Evolutionary conservation across 306 rosid genomes (phyloP).

Genomic region (Potentilla sterilis): DNA sequence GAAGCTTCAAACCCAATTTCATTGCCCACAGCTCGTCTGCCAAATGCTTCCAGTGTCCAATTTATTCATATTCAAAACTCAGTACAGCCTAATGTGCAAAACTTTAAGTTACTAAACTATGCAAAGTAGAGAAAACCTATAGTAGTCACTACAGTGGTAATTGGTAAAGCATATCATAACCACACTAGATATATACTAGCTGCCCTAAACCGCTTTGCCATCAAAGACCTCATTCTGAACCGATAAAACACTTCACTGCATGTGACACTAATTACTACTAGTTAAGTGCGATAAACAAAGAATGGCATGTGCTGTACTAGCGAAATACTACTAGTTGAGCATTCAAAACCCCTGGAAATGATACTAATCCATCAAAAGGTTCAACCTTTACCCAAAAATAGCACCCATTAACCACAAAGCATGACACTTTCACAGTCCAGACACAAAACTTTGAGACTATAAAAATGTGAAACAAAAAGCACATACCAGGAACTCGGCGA

Average conservation of each 20-base stretch:
- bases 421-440: background rate
- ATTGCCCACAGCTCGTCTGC: conserved; percentile 98
- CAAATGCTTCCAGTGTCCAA: conserved; percentile 90
- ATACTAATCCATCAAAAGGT: background rate
- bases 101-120: conserved; percentile 45
- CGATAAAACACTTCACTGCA: background rate
- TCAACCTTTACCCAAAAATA: background rate
- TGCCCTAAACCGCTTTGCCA: background rate
- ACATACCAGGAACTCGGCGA: conserved; percentile 65
- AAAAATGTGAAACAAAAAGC: background rate
- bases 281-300: background rate
- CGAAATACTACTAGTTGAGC: background rate
- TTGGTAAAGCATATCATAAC: background rate
- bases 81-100: conserved; percentile 50
- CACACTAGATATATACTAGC: background rate
- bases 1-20: conserved; percentile 95
- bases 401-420: background rate
- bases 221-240: background rate
- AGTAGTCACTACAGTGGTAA: background rate
- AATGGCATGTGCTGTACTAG: background rate
- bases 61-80: conserved; percentile 75
- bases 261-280: background rate
- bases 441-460: background rate
- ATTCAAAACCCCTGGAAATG: background rate
- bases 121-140: conserved; percentile 16